These are phyloP conservation scores for Celoporthe dispersa DNA, from an alignment of 2,329 filamentous ascomycete species.

Conservation along the genomic window DNA sequence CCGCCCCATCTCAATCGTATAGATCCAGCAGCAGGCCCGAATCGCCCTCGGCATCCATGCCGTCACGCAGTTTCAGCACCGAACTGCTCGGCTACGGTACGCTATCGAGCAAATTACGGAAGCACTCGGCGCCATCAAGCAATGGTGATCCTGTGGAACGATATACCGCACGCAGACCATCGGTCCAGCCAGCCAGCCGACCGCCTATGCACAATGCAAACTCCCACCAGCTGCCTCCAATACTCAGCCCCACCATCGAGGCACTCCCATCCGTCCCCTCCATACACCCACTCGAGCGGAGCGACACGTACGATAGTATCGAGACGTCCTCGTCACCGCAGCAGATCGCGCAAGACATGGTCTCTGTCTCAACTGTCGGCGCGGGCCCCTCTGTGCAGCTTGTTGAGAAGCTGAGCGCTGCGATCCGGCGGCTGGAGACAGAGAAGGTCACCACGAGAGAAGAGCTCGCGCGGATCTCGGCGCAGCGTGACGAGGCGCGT, in stretches of 20 bases:
- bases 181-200: constrained; percentile 51
- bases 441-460: constrained; percentile 90
- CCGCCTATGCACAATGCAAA: constrained; percentile 46
- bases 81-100: constrained; percentile 55
- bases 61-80: constrained; percentile 57
- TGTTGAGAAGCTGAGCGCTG: constrained; percentile 93
- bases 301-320: constrained; percentile 56
- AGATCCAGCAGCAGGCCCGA: constrained; percentile 57
- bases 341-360: constrained; percentile 78
- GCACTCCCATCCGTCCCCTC: constrained; percentile 46
- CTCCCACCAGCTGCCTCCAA: constrained; percentile 40
- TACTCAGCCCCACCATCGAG: constrained; percentile 56
- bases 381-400: constrained; percentile 93
- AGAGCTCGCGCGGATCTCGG: constrained; percentile 76
- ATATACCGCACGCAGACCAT: constrained; percentile 52
- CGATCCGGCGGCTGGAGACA: constrained; percentile 85
- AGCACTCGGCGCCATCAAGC: constrained; percentile 56
- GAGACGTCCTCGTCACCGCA: constrained; percentile 65
- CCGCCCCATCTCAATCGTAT: constrained; percentile 47
- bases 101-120: constrained; percentile 48
- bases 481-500: constrained; percentile 91
- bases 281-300: constrained; percentile 50
- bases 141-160: constrained; percentile 49
- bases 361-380: constrained; percentile 85
- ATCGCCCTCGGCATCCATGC: constrained; percentile 56